Evolutionary conservation across 2,329 filamentous ascomycete genomes (phyloP).

Genomic region (Arthroderma sp.): DNA sequence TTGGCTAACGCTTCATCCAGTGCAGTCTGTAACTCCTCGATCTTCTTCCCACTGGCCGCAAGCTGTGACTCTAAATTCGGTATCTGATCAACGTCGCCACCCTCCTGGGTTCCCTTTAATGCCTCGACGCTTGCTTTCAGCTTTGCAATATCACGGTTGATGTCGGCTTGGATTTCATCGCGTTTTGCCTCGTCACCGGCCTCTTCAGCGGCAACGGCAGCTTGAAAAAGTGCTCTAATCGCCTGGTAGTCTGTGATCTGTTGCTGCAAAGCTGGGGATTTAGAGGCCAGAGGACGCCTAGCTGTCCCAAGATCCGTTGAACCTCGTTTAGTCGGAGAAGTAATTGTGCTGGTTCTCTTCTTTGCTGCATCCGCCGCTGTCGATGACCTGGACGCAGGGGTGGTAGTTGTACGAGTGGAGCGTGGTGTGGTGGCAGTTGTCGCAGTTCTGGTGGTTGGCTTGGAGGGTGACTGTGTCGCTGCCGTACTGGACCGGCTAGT

Average conservation of each 20-base stretch:
- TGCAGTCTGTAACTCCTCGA: constrained; percentile 9
- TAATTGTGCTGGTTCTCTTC: background rate
- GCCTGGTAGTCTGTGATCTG: constrained; percentile 18
- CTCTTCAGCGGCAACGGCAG: constrained; percentile 18
- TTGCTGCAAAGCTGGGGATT: constrained; percentile 18
- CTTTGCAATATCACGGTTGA: constrained; percentile 14
- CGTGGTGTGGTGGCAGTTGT: constrained; percentile 12
- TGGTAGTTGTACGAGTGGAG: constrained; percentile 3
- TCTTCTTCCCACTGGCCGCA: constrained; percentile 11
- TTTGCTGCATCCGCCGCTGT: constrained; percentile 5
- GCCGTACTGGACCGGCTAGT: constrained; percentile 16
- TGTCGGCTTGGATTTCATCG: constrained; percentile 13
- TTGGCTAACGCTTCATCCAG: constrained; percentile 9
- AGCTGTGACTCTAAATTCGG: constrained; percentile 10
- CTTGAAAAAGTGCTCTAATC: constrained; percentile 17
- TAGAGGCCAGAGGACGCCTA: constrained; percentile 8
- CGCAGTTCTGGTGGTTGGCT: constrained; percentile 14
- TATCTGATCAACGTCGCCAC: constrained; percentile 10
- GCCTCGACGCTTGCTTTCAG: constrained; percentile 14
- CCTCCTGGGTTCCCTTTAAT: constrained; percentile 8
- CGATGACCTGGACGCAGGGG: constrained; percentile 5
- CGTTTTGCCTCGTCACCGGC: constrained; percentile 13
- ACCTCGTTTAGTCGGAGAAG: constrained; percentile 6
- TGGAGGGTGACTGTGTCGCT: constrained; percentile 23
- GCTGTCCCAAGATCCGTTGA: constrained; percentile 1